These are phyloP conservation scores for Physcia stellaris DNA, from an alignment of 495 filamentous ascomycete genomes.

Conservation along the genomic window DNA sequence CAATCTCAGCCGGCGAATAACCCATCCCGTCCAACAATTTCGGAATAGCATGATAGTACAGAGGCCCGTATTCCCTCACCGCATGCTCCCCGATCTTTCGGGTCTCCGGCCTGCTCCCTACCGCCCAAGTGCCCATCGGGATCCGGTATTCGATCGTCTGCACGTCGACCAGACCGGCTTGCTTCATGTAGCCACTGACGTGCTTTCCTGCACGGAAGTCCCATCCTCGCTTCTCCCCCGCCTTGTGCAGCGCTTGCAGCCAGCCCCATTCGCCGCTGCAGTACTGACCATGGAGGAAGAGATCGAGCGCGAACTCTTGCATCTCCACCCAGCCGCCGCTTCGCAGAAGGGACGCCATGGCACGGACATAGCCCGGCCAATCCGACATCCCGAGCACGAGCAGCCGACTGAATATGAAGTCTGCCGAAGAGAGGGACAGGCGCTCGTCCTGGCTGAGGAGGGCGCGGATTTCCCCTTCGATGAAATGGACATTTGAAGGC, in stretches of 20 bases:
- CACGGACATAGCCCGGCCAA: conserved; percentile 2
- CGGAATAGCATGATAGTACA: neutral
- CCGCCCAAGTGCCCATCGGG: neutral
- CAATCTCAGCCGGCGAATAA: neutral
- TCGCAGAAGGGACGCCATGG: neutral
- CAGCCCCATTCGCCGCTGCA: conserved; percentile 6
- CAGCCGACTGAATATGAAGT: conserved; percentile 5
- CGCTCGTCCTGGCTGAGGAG: neutral
- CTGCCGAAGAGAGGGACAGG: neutral
- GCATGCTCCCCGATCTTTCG: conserved; percentile 1
- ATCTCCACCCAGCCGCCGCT: conserved; percentile 17
- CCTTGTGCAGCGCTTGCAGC: conserved; percentile 1
- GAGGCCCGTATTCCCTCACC: neutral
- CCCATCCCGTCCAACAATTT: conserved; percentile 1
- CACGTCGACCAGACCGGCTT: conserved; percentile 24
- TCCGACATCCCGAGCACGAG: conserved; percentile 8
- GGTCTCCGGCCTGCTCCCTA: neutral
- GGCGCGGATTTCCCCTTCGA: conserved; percentile 4
- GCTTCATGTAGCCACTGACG: conserved; percentile 9
- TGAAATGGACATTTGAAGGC: conserved; percentile 5
- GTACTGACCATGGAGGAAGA: conserved; percentile 1
- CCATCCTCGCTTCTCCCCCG: neutral
- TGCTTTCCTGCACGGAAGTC: conserved; percentile 4
- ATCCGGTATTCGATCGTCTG: neutral
- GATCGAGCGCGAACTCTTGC: conserved; percentile 11